Evolutionary conservation across 2,329 filamentous ascomycete species (phyloP).

Genomic region (Aspergillus sp.): DNA sequence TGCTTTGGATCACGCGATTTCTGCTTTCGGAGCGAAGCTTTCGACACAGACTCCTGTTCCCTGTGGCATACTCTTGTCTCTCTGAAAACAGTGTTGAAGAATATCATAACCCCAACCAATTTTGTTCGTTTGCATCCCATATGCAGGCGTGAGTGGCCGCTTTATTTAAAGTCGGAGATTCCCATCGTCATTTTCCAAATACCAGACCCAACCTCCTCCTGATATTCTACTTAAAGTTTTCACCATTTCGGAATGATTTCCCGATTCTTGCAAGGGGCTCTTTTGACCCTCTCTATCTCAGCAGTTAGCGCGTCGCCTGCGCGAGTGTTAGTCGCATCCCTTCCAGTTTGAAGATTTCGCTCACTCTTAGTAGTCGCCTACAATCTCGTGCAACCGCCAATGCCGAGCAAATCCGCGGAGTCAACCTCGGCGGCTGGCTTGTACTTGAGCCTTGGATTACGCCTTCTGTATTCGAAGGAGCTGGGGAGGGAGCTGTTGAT

Average conservation of each 20-base stretch:
- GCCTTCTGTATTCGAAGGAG: constrained; percentile 58
- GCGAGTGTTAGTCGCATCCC: constrained; percentile 25
- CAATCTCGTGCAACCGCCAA: constrained; percentile 38
- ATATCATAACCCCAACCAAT: neutral
- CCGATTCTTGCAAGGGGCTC: constrained; percentile 24
- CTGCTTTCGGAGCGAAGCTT: neutral
- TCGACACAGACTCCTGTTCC: neutral
- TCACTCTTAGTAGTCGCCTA: constrained; percentile 24
- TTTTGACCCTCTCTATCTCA: constrained; percentile 28
- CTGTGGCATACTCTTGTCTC: neutral
- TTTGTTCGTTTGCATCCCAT: constrained; percentile 14
- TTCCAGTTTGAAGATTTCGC: neutral
- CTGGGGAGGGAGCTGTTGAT: constrained; percentile 53
- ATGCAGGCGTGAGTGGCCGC: constrained; percentile 16
- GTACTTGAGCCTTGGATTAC: constrained; percentile 66
- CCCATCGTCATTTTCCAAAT: constrained; percentile 28
- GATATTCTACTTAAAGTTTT: constrained; percentile 11
- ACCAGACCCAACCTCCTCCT: constrained; percentile 22
- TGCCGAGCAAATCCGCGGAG: constrained; percentile 58
- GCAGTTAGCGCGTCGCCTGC: constrained; percentile 25
- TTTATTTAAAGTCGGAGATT: constrained; percentile 31
- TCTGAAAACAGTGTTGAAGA: constrained; percentile 12
- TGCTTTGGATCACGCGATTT: neutral
- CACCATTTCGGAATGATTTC: constrained; percentile 26
- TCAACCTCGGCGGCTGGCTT: constrained; percentile 67